A percentile compares a stretch with the other conserved stretches of the same genome.
phyloP scores from a whole-genome alignment of 2,329 filamentous ascomycete species.

The Pestalotiopsis sp. region DNA sequence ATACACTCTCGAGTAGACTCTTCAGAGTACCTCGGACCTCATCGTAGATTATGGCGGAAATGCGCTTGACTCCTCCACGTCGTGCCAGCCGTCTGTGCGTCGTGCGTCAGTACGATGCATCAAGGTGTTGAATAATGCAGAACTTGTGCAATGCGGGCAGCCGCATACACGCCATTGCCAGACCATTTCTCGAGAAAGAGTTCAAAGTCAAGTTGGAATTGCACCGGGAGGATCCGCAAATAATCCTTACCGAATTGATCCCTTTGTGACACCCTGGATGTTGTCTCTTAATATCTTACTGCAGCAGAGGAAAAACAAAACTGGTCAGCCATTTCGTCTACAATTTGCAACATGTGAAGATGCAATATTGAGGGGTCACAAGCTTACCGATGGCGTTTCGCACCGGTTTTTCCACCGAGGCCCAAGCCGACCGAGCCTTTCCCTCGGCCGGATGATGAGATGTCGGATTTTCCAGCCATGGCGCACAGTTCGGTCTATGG shows the following conservation, averaged over 20 bases:
- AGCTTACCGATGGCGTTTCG: constrained; percentile 17
- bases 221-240: neutral
- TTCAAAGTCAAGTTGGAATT: neutral
- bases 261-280: constrained; percentile 29
- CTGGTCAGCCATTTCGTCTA: neutral
- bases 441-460: neutral
- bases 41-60: constrained; percentile 66
- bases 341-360: too few relatives aligned
- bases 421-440: constrained; percentile 14
- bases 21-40: constrained; percentile 59
- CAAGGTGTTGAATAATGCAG: neutral
- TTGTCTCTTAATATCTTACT: constrained; percentile 36
- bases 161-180: neutral
- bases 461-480: neutral
- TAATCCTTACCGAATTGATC: constrained; percentile 7
- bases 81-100: constrained; percentile 66
- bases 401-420: constrained; percentile 14
- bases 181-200: neutral
- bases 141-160: neutral
- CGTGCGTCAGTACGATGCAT: neutral
- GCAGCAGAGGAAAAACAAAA: neutral
- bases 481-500: neutral
- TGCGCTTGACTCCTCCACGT: constrained; percentile 76
- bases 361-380: neutral
- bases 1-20: constrained; percentile 48